Evolutionary conservation across 495 filamentous ascomycete species (phyloP), one percentile per base, ranked within the genome.

Genomic region (Neurospora cerealis): DNA sequence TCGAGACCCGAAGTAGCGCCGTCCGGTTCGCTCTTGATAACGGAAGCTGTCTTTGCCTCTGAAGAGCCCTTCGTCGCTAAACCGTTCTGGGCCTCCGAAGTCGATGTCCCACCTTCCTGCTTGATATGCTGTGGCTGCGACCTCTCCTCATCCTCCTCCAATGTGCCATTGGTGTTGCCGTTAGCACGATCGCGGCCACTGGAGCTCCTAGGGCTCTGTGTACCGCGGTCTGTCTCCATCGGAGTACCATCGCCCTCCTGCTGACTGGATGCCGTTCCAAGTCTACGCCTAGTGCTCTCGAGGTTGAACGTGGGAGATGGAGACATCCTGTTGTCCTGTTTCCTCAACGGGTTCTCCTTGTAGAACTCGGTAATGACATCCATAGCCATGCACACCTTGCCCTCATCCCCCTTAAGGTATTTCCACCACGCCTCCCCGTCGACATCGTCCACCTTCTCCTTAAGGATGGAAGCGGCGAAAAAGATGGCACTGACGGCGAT

Each of bases 401-500:
- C 85, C 80, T 80, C 93, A 77, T 76, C 87, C 78, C 74, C 94
- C 86, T 46, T 88, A 83, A 83, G 92, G 82, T 75, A 88, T 80
- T 76, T 92, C 96, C 96, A 99, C 96, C 96, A 99, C 2, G 94
- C 86, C 75, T 89, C 86, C n/a, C 91, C 93, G 48, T 87, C 79
- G 73, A 93, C 87, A 78, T 97, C 94, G 39, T 90, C 88, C 73
- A 98, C 92, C 11, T 85, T 86, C 8, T 93, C 86, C 28, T 88
- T 84, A 54, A 87, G 91, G 69, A 93, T 89, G 36, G 88, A 87
- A 21, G 92, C 89, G 21, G 93, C 93, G 70, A 93, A 95, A 81
- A 96, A 98, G 46, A 99, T 88, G 15, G 94, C 90, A 17, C 91
- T 91, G 46, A 95, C 91, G 44, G 94, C 93, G 71, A 99, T 92